Conservation (phyloP, 768 basidiomycete species). For the Suillus cothurnatus region DNA sequence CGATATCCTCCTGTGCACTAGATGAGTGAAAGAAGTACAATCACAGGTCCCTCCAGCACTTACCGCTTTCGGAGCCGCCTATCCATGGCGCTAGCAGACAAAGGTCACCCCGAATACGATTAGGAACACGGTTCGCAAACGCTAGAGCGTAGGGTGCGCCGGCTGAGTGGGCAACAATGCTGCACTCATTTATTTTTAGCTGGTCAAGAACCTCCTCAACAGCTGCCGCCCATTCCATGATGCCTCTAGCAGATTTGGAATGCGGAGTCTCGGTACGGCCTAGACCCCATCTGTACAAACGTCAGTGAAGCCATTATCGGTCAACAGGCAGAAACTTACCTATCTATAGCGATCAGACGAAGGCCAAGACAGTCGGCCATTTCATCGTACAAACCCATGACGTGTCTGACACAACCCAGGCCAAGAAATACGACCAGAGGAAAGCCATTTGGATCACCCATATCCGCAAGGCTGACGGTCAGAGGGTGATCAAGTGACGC, state of each 20-base stretch:
- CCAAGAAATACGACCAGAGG: slow-evolving; percentile 94
- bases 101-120: slow-evolving; percentile 80
- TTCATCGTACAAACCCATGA: slow-evolving; percentile 95
- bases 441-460: slow-evolving; percentile 82
- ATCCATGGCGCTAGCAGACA: slow-evolving; percentile 97
- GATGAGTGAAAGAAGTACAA: slow-evolving; percentile 17
- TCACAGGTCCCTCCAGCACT: slow-evolving; percentile 5
- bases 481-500: slow-evolving; percentile 74
- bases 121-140: slow-evolving; percentile 72
- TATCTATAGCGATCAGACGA: slow-evolving; percentile 91
- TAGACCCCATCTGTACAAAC: slow-evolving; percentile 75
- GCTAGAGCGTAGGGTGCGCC: slow-evolving; percentile 95
- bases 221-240: slow-evolving; percentile 87
- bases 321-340: slow-evolving; percentile 47
- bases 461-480: slow-evolving; percentile 89
- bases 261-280: slow-evolving; percentile 78
- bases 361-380: slow-evolving; percentile 88
- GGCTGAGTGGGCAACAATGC: slow-evolving; percentile 94
- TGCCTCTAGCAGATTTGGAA: slow-evolving; percentile 70
- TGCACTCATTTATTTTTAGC: slow-evolving; percentile 75
- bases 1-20: slow-evolving; percentile 72
- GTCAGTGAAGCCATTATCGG: not conserved
- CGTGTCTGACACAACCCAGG: slow-evolving; percentile 90
- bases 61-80: slow-evolving; percentile 85
- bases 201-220: slow-evolving; percentile 90